Conservation (phyloP, 2,329 filamentous ascomycete species). For the Colletotrichum sp. region DNA sequence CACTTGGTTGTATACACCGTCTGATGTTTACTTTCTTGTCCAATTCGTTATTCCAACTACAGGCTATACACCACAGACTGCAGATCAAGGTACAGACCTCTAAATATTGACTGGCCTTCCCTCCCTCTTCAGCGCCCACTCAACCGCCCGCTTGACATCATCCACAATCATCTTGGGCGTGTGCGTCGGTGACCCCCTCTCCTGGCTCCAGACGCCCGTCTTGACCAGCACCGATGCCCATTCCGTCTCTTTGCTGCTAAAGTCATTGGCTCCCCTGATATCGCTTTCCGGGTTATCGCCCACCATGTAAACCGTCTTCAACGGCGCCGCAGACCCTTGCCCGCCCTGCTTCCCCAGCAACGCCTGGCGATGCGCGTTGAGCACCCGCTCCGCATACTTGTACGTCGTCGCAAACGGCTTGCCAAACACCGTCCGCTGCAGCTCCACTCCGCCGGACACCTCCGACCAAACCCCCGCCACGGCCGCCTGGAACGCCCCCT, state of each 20-base stretch:
- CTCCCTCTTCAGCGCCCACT: slow-evolving; percentile 73
- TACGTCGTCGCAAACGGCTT: slow-evolving; percentile 85
- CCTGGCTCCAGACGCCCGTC: slow-evolving; percentile 74
- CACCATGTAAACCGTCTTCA: slow-evolving; percentile 89
- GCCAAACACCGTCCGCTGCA: slow-evolving; percentile 75
- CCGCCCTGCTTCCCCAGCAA: slow-evolving; percentile 38
- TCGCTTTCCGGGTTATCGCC: slow-evolving; percentile 91
- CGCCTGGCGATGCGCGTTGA: slow-evolving; percentile 64
- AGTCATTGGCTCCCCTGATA: slow-evolving; percentile 85
- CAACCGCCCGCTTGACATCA: slow-evolving; percentile 78
- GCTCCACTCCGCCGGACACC: slow-evolving; percentile 66
- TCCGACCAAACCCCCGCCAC: slow-evolving; percentile 80
- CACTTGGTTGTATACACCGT: background rate
- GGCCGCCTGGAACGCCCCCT: slow-evolving; percentile 87
- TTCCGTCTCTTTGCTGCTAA: slow-evolving; percentile 69
- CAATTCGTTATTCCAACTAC: background rate
- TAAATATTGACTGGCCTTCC: slow-evolving; percentile 27
- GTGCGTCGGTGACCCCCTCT: slow-evolving; percentile 57
- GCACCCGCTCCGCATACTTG: slow-evolving; percentile 78
- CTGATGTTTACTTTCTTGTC: background rate
- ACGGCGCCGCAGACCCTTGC: slow-evolving; percentile 35
- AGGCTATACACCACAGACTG: background rate
- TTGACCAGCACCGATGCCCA: slow-evolving; percentile 81
- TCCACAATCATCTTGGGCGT: slow-evolving; percentile 70
- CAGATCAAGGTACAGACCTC: background rate